Evolutionary conservation across 1,284 basidiomycete genomes (phyloP).

Genomic region (Apiotrichum veenhuisii): DNA sequence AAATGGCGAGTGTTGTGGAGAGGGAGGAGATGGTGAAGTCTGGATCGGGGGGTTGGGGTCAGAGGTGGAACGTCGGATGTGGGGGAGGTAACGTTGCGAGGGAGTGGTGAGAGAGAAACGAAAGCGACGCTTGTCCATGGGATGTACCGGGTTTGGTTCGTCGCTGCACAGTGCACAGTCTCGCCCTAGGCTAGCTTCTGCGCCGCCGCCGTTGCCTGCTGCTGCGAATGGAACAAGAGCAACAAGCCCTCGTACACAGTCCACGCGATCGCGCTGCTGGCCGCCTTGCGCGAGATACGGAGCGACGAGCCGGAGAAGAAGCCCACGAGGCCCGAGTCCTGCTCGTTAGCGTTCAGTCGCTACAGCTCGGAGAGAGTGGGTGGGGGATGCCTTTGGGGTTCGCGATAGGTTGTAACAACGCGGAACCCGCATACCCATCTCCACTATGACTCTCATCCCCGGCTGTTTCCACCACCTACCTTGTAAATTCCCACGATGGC

Average conservation of each 20-base stretch:
- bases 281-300: slow-evolving; percentile 77
- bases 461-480: slow-evolving; percentile 53
- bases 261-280: slow-evolving; percentile 90
- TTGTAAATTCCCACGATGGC: slow-evolving; percentile 65
- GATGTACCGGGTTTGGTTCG: too few relatives aligned
- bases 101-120: too few relatives aligned
- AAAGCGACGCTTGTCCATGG: too few relatives aligned
- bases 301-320: slow-evolving; percentile 83
- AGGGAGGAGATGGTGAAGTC: neutral
- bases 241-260: slow-evolving; percentile 82
- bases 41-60: too few relatives aligned
- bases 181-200: neutral
- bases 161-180: too few relatives aligned
- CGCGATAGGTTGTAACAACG: too few relatives aligned
- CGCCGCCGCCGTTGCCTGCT: neutral
- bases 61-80: too few relatives aligned
- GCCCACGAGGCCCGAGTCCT: slow-evolving; percentile 71
- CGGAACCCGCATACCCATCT: too few relatives aligned
- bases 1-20: neutral
- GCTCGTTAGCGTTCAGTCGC: neutral
- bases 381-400: too few relatives aligned
- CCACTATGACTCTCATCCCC: neutral
- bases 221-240: slow-evolving; percentile 53
- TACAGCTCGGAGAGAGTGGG: too few relatives aligned
- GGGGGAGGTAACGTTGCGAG: too few relatives aligned